Conservation (phyloP, 2,329 filamentous ascomycete species). For the Fusarium tupiense region DNA sequence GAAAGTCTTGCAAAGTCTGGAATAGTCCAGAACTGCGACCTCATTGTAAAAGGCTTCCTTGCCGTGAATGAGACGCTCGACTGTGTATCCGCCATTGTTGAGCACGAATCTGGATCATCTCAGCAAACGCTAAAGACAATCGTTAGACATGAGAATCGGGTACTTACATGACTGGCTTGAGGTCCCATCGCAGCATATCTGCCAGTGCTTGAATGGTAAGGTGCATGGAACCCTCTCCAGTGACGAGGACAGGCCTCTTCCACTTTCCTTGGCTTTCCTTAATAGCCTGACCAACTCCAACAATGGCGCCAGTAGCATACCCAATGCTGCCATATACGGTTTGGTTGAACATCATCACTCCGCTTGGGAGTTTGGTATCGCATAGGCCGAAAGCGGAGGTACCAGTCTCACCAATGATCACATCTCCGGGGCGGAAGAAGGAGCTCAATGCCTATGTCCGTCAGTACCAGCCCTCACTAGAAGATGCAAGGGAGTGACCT, state of each 20-base stretch:
- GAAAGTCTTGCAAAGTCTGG: not conserved
- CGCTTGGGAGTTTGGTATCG: not conserved
- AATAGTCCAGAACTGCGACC: not conserved
- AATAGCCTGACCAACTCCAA: not conserved
- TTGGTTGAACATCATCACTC: not conserved
- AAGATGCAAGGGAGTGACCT: not conserved
- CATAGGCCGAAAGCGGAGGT: not conserved
- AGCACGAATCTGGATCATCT: not conserved
- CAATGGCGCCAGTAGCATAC: not conserved
- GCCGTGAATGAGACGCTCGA: not conserved
- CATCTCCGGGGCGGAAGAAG: not conserved
- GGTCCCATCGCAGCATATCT: not conserved
- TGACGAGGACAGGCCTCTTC: not conserved
- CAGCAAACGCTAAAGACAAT: not conserved
- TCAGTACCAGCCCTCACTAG: not conserved
- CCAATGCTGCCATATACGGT: not conserved
- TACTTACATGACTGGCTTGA: conserved; percentile 3
- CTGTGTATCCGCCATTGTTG: not conserved
- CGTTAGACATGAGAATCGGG: not conserved
- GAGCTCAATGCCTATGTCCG: not conserved
- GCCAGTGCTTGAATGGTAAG: not conserved
- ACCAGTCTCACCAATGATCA: not conserved
- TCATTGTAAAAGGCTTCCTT: not conserved
- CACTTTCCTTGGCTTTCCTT: not conserved
- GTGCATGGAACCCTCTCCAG: not conserved